Percentiles rank a stretch among this genome's conserved stretches.
These are phyloP conservation scores for Alternaria atra DNA, from an alignment of 2,329 filamentous ascomycete genomes.

Conservation along the genomic window DNA sequence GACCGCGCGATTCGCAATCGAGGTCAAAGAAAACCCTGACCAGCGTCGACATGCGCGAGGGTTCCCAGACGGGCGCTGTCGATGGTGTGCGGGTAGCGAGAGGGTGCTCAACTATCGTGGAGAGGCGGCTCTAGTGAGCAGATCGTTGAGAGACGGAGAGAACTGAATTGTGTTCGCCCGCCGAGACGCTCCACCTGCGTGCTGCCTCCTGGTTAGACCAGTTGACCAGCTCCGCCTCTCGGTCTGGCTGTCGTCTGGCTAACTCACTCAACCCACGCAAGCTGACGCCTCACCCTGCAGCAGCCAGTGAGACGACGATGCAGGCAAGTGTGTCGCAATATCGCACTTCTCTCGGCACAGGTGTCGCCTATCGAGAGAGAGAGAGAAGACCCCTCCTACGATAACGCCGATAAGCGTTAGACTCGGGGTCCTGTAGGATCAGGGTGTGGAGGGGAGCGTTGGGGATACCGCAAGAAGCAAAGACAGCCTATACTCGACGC, in stretches of 20 bases:
- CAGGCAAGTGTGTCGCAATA: slow-evolving; percentile 29
- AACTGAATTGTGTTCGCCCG: slow-evolving; percentile 31
- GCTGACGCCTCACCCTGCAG: slow-evolving; percentile 30
- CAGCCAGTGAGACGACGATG: slow-evolving; percentile 34
- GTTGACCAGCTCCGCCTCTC: slow-evolving; percentile 15
- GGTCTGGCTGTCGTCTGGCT: slow-evolving; percentile 8
- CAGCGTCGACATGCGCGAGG: slow-evolving; percentile 20
- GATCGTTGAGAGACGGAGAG: slow-evolving; percentile 16
- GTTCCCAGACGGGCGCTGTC: slow-evolving; percentile 19
- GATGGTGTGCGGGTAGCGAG: slow-evolving; percentile 15
- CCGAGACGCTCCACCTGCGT: slow-evolving; percentile 23
- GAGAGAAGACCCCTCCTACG: slow-evolving; percentile 30
- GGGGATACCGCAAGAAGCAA: slow-evolving; percentile 33
- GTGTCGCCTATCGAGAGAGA: slow-evolving; percentile 31
- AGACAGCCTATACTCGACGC: slow-evolving; percentile 18
- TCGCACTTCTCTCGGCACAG: slow-evolving; percentile 21
- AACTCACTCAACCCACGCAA: slow-evolving; percentile 18
- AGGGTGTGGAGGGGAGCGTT: slow-evolving; percentile 31
- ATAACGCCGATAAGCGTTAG: slow-evolving; percentile 44
- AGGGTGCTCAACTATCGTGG: slow-evolving; percentile 12
- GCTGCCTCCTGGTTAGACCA: neutral
- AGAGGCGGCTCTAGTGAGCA: slow-evolving; percentile 16
- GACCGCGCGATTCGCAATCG: slow-evolving; percentile 36
- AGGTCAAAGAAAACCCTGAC: slow-evolving; percentile 29
- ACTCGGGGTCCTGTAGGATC: slow-evolving; percentile 28